Conservation (phyloP, 768 basidiomycete genomes). For the Chalciporus pseudorubinellus region DNA sequence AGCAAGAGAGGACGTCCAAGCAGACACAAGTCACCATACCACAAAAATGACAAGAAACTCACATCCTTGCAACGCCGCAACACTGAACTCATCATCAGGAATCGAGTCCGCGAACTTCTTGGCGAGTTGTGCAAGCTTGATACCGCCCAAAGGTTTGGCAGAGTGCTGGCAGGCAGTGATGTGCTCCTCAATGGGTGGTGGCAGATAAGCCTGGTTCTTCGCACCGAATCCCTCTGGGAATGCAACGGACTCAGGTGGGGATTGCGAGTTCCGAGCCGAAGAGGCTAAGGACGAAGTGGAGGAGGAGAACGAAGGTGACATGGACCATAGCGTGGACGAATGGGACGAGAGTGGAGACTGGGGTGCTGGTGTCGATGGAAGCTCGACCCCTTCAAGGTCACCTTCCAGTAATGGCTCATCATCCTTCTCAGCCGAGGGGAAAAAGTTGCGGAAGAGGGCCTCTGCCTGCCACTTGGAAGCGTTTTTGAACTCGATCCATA, state of each 20-base stretch:
- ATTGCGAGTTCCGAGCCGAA: constrained; percentile 29
- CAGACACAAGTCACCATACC: constrained; percentile 2
- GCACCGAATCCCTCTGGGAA: constrained; percentile 42
- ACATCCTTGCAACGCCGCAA: constrained; percentile 90
- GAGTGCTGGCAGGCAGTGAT: constrained; percentile 58
- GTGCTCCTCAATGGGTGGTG: constrained; percentile 62
- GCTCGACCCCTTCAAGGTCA: constrained; percentile 47
- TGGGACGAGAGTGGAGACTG: constrained; percentile 40
- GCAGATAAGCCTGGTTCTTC: constrained; percentile 57
- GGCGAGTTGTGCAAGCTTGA: constrained; percentile 64
- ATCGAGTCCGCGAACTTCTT: constrained; percentile 78
- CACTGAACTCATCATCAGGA: constrained; percentile 84
- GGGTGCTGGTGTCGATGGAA: constrained; percentile 38
- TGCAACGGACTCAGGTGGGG: constrained; percentile 17
- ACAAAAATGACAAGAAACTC: constrained; percentile 38
- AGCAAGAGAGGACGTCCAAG: constrained; percentile 13
- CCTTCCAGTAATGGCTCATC: constrained; percentile 33
- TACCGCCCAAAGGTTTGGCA: constrained; percentile 62
- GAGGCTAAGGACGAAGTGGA: constrained; percentile 39
- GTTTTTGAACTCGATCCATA: constrained; percentile 89
- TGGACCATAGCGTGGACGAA: constrained; percentile 47
- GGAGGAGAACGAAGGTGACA: constrained; percentile 45
- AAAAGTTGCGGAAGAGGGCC: constrained; percentile 85
- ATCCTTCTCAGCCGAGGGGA: constrained; percentile 69
- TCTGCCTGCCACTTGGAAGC: constrained; percentile 85